Percentiles rank a stretch among this genome's conserved stretches.
Evolutionary conservation across 2,329 filamentous ascomycete species (phyloP).

Genomic region (Colletotrichum sublineola): DNA sequence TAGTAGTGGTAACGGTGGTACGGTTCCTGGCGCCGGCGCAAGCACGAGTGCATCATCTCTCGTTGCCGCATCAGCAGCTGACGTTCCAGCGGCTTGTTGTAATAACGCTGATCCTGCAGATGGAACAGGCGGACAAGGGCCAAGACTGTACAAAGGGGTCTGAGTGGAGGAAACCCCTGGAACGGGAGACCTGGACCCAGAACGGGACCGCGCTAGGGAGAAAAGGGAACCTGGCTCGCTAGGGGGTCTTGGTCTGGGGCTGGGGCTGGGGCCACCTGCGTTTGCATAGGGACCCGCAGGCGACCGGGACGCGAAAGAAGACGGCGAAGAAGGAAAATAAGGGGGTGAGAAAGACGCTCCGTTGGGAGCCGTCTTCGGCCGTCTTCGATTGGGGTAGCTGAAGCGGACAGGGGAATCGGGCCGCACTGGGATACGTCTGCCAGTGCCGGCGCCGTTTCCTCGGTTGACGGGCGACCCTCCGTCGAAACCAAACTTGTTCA

Average conservation of each 20-base stretch:
- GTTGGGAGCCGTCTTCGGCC: conserved; percentile 38
- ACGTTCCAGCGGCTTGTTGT: conserved; percentile 26
- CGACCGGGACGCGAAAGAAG: conserved; percentile 1
- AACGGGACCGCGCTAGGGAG: conserved; percentile 37
- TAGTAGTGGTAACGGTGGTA: conserved; percentile 8
- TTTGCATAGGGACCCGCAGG: conserved; percentile 3
- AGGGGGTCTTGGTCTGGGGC: conserved; percentile 25
- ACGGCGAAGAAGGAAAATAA: conserved; percentile 20
- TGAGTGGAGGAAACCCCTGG: conserved; percentile 40
- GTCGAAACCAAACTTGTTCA: neutral
- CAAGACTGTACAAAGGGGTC: conserved; percentile 17
- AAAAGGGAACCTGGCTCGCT: conserved; percentile 40
- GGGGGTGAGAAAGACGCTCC: conserved; percentile 9
- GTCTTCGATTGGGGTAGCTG: conserved; percentile 39
- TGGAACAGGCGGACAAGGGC: conserved; percentile 30
- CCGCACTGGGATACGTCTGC: conserved; percentile 7
- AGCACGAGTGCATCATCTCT: conserved; percentile 11
- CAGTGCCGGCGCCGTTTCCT: neutral
- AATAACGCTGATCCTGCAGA: conserved; percentile 42
- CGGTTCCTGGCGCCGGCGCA: conserved; percentile 15
- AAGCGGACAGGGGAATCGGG: conserved; percentile 39
- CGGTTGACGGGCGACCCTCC: conserved; percentile 17
- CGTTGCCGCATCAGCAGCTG: conserved; percentile 38
- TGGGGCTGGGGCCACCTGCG: conserved; percentile 19
- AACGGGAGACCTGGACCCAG: conserved; percentile 36